Evolutionary conservation across 2,329 filamentous ascomycete genomes (phyloP), one percentile per base, ranked within the genome.

Genomic region (Delphinella strobiligena): DNA sequence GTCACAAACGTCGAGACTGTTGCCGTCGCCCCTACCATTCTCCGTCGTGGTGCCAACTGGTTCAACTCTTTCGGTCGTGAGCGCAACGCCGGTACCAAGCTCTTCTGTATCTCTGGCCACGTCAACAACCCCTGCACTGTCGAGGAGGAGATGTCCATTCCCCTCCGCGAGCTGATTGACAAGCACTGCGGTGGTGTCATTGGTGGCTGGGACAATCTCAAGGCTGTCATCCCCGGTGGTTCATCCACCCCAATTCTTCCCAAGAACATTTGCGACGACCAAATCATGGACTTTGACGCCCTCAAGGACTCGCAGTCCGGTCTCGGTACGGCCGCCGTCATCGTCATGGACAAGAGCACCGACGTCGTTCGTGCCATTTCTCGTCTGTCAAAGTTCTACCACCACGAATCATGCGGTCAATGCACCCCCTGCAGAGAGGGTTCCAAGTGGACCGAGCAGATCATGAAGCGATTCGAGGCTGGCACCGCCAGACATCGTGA

Each of bases 361-460:
- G 91, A 98, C 61, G 83, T 98, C 38, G 87, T 98, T 51, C 82
- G 89, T 49, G 85, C 86, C 58, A 96, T 98, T 59, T 80, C 84
- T 48, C 81, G 91, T 53, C 78, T 98, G 53, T 85, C 83, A 55
- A 85, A 89, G 62, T 98, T 98, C 72, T 98, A 98, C 73, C 83
- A 88, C 65, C 91, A 98, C 70, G 91, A 98, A 72, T 88, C 80
- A 50, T 98, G 91, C 64, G 91, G 91, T 45, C 91, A 98, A 69
- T 98, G 91, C 72, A 98, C 91, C 43, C 91, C 91, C n/a, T 98
- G 91, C 75, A 83, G 91, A 60, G 91, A 98, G 69, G 91, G 91
- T 50, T 93, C 82, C 71, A 95, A 93, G 71, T 98, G 91, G 91
- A 95, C 89, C 9, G 83, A 93, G 66, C 88, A 98, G 72, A 96